phyloP scores from a whole-genome alignment of 352 stramenopile species.

The Pythium periplocum region DNA sequence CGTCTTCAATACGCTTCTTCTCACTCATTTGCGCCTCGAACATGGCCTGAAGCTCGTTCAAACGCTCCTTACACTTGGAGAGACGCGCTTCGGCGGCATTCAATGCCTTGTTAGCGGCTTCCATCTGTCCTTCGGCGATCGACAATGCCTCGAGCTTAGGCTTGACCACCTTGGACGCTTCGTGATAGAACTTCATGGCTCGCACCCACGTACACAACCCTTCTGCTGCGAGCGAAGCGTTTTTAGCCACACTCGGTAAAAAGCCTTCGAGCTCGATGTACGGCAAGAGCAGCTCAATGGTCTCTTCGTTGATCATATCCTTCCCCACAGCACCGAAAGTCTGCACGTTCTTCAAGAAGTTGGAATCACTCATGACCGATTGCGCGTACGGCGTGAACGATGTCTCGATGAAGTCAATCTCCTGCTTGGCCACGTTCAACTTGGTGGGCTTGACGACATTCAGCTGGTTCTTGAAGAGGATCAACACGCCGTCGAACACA shows the following conservation, averaged over 20 bases:
- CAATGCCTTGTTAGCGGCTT: conserved; percentile 95
- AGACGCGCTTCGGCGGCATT: conserved; percentile 90
- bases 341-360: conserved; percentile 96
- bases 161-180: conserved; percentile 98
- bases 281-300: conserved; percentile 95
- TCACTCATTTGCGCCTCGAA: conserved; percentile 98
- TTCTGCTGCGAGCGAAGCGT: conserved; percentile 94
- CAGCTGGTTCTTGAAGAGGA: conserved; percentile 94
- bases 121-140: conserved; percentile 96
- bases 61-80: conserved; percentile 91
- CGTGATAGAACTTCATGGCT: conserved; percentile 99
- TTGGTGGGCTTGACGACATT: conserved; percentile 91
- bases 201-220: conserved; percentile 96
- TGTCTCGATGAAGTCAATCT: conserved; percentile 96
- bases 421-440: conserved; percentile 95
- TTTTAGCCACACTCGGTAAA: conserved; percentile 94
- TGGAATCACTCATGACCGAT: conserved; percentile 94
- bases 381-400: conserved; percentile 95
- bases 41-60: conserved; percentile 93
- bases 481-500: conserved; percentile 97
- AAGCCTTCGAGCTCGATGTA: conserved; percentile 98
- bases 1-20: conserved; percentile 96
- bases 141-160: conserved; percentile 97
- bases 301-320: conserved; percentile 99
- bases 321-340: conserved; percentile 95